Conservation (phyloP, 352 stramenopile genomes). For the Albugo candida region DNA sequence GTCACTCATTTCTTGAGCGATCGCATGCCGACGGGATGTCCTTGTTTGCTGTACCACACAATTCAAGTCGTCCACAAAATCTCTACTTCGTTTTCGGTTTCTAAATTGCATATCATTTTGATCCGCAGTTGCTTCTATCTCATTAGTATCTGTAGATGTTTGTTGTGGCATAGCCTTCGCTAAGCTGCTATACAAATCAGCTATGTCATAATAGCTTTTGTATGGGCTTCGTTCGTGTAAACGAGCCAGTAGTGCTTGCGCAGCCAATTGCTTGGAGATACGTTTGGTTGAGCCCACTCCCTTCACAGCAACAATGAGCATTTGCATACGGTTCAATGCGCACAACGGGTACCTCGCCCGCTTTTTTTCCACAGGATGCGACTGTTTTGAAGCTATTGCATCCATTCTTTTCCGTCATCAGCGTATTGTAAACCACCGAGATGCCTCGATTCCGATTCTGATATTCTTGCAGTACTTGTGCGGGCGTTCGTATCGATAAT, state of each 20-base stretch:
- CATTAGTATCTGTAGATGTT: too few relatives aligned
- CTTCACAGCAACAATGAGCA: conserved; percentile 9
- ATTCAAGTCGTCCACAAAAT: too few relatives aligned
- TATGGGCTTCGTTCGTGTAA: conserved; percentile 16
- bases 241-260: conserved; percentile 43
- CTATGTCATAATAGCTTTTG: conserved; percentile 36
- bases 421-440: conserved; percentile 66
- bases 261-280: conserved; percentile 56
- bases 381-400: conserved; percentile 54
- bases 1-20: too few relatives aligned
- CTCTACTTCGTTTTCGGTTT: too few relatives aligned
- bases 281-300: conserved; percentile 61
- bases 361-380: conserved; percentile 35
- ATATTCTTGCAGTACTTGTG: conserved; percentile 73
- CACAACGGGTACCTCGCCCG: conserved; percentile 28
- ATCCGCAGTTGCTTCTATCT: not conserved
- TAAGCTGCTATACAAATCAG: conserved; percentile 43
- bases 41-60: too few relatives aligned
- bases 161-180: conserved; percentile 11
- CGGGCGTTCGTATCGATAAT: conserved; percentile 58
- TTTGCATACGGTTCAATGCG: not conserved
- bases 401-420: conserved; percentile 22
- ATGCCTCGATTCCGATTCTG: conserved; percentile 62
- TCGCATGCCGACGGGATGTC: too few relatives aligned
- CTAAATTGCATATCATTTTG: not conserved